phyloP scores from a whole-genome alignment of 2,329 filamentous ascomycete genomes.

The Alternaria dauci region DNA sequence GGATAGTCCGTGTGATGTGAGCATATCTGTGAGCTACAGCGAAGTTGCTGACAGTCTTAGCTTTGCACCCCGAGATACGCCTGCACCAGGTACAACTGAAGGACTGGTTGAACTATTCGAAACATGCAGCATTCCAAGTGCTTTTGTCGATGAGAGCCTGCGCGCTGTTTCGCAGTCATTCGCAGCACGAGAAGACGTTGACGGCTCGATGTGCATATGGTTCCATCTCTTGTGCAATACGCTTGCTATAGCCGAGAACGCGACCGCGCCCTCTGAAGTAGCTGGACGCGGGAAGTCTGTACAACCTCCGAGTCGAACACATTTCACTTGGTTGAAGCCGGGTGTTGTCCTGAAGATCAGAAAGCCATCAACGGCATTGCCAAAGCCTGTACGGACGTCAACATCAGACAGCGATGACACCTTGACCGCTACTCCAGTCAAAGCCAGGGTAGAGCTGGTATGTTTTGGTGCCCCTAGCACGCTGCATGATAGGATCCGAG shows the following conservation, averaged over 20 bases:
- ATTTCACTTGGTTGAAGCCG: conserved; percentile 37
- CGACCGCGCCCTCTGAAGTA: conserved; percentile 14
- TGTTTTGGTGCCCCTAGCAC: conserved; percentile 39
- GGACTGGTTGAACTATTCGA: conserved; percentile 30
- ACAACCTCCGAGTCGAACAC: conserved; percentile 29
- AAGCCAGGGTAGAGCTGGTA: conserved; percentile 32
- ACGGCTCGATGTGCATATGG: conserved; percentile 33
- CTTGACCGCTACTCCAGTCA: background rate
- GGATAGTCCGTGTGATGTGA: conserved; percentile 33
- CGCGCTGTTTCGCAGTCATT: conserved; percentile 42
- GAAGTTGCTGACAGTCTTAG: conserved; percentile 21
- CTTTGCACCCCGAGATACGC: conserved; percentile 35
- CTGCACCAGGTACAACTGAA: conserved; percentile 14
- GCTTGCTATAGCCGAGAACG: conserved; percentile 17
- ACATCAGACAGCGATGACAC: conserved; percentile 27
- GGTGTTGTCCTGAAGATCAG: conserved; percentile 36
- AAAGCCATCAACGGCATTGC: conserved; percentile 3
- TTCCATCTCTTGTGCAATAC: conserved; percentile 44
- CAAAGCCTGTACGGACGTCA: conserved; percentile 16
- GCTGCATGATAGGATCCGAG: conserved; percentile 26
- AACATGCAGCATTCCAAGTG: conserved; percentile 31
- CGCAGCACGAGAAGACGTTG: conserved; percentile 27
- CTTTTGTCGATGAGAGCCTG: conserved; percentile 37
- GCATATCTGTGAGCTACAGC: background rate
- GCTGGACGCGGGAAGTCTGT: background rate